Conservation (phyloP, 192 early-diverging fungal genomes). For the Lunasporangiospora selenospora region DNA sequence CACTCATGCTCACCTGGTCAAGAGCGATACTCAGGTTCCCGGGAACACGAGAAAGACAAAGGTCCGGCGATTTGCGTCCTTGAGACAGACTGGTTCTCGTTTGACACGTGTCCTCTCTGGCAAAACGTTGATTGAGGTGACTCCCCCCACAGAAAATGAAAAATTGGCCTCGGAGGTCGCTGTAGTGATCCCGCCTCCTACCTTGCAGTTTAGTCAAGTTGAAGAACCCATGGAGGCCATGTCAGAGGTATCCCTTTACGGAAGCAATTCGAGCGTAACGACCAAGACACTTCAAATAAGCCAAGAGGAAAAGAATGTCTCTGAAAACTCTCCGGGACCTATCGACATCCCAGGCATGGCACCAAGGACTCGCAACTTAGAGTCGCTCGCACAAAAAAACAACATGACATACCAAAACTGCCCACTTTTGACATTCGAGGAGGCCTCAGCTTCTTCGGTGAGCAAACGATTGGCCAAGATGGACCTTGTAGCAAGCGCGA, state of each 20-base stretch:
- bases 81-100: constrained; percentile 22
- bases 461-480: constrained; percentile 15
- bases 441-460: constrained; percentile 7
- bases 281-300: too few relatives aligned
- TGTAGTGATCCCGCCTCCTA: too few relatives aligned
- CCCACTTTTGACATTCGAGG: constrained; percentile 29
- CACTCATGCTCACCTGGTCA: constrained; percentile 31
- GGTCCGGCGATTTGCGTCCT: constrained; percentile 7
- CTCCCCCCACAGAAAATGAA: not conserved
- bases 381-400: too few relatives aligned
- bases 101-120: constrained; percentile 39
- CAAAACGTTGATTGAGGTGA: constrained; percentile 8
- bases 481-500: constrained; percentile 19
- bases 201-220: too few relatives aligned
- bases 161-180: too few relatives aligned
- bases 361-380: too few relatives aligned
- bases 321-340: too few relatives aligned
- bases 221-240: too few relatives aligned
- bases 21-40: constrained; percentile 36
- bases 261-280: too few relatives aligned
- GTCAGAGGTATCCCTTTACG: too few relatives aligned
- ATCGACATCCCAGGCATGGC: too few relatives aligned
- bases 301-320: too few relatives aligned
- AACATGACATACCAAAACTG: constrained; percentile 20
- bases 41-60: constrained; percentile 9